phyloP scores from a whole-genome alignment of 768 basidiomycete genomes.

The Mrakia hoshinonis region DNA sequence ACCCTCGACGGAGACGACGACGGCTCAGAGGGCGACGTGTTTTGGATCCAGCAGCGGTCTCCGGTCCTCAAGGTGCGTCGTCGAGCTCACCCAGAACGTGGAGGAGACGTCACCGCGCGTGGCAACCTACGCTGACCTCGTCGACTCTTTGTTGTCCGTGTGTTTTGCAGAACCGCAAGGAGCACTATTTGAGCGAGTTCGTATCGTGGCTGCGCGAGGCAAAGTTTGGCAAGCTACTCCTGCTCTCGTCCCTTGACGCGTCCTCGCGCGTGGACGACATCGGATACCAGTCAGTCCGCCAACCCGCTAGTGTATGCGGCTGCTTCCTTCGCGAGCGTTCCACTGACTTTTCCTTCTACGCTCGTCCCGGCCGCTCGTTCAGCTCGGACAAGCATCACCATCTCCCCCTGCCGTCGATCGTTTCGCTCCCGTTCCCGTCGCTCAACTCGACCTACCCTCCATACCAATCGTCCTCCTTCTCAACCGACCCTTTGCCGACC shows the following conservation, averaged over 20 bases:
- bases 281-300: slow-evolving; percentile 1
- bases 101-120: neutral
- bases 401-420: slow-evolving; percentile 20
- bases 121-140: neutral
- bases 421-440: slow-evolving; percentile 25
- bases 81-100: neutral
- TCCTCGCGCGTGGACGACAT: slow-evolving; percentile 17
- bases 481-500: neutral
- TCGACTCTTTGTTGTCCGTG: neutral
- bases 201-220: slow-evolving; percentile 12
- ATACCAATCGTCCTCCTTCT: slow-evolving; percentile 12
- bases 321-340: neutral
- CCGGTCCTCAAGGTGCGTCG: slow-evolving; percentile 27
- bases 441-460: slow-evolving; percentile 13
- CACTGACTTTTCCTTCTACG: neutral
- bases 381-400: slow-evolving; percentile 25
- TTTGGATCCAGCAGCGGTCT: slow-evolving; percentile 23
- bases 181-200: slow-evolving; percentile 16
- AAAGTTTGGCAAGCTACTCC: slow-evolving; percentile 21
- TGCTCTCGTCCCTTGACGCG: slow-evolving; percentile 25
- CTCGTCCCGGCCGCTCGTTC: neutral
- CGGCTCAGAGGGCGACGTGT: neutral
- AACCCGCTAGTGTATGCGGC: no score
- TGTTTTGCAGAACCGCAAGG: slow-evolving; percentile 23
- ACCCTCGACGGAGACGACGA: slow-evolving; percentile 15